Evolutionary conservation across 768 basidiomycete genomes (phyloP), one percentile per base, ranked within the genome.

Genomic region (Chalciporus pseudorubinellus): DNA sequence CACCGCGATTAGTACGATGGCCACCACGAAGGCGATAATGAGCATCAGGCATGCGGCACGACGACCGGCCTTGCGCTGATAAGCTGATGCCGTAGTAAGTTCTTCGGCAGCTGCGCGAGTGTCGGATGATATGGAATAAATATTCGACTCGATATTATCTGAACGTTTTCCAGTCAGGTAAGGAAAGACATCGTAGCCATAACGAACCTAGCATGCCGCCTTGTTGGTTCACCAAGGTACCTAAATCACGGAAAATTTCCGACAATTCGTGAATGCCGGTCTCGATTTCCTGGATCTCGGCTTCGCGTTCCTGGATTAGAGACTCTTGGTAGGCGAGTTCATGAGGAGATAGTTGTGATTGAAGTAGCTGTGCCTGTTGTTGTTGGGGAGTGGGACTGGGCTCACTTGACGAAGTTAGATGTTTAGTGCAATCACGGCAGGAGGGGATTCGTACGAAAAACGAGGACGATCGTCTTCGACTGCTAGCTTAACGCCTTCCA

Each of bases 241-340:
- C 95, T 41, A 99, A 74, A 70, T 98, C 95, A 44, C 90, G 83
- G 78, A 99, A 98, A 64, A 99, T 98, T 70, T 98, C 92, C 22
- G 90, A 82, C 41, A 99, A 72, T 69, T 99, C 95, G 62, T 95
- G 92, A 49, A 99, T 98, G 7, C 97, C 95, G 7, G 83, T 85
- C 70, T 99, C 97, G 46, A 99, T 99, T 65, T 98, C 94, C 45
- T 89, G 83, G 48, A 98, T 98, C 63, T 98, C 97, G 0, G 77
- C 78, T 67, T 99, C 95, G 16, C 97, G 87, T 65, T 99, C 97
- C 34, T 51, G 65, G 33, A 69, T 70, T 33, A 98, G 74, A 10
- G 92, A 90, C 66, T 99, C 95, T 68, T 98, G 97, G 66, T 95
- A 95, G 13, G 92, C 92, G 20, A 98, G 80, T 70, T 98, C 95